Percentiles rank a stretch among this genome's conserved stretches.
phyloP scores from a whole-genome alignment of 192 early-diverging fungal genomes.

The Irineochytrium annulatum region DNA sequence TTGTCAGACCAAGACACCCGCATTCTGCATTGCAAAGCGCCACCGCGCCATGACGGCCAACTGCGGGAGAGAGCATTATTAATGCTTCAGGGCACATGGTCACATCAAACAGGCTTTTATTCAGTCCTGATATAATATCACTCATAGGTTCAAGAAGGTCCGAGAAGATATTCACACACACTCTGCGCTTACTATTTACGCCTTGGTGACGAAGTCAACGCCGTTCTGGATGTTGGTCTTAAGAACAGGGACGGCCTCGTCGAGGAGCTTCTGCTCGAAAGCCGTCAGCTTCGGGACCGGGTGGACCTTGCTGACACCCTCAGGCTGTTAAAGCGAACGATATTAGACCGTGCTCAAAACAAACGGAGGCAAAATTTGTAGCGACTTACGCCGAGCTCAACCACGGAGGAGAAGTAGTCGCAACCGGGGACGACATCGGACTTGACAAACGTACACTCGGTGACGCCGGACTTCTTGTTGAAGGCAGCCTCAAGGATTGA shows the following conservation, averaged over 20 bases:
- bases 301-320: constrained; percentile 52
- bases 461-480: constrained; percentile 51
- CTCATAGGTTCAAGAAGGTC: no score
- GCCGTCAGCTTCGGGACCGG: constrained; percentile 46
- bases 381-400: constrained; percentile 51
- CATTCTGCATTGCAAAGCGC: no score
- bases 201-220: constrained; percentile 65
- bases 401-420: constrained; percentile 58
- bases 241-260: constrained; percentile 52
- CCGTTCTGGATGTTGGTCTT: constrained; percentile 71
- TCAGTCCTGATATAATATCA: no score
- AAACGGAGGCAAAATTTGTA: constrained; percentile 1
- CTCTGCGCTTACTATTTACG: no score
- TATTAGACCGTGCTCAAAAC: not conserved
- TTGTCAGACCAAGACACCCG: no score
- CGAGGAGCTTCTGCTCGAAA: constrained; percentile 54
- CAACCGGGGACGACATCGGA: constrained; percentile 41
- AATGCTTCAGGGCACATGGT: no score
- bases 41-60: no score
- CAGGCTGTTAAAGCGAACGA: constrained; percentile 21
- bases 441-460: constrained; percentile 57
- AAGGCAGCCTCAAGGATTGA: constrained; percentile 50
- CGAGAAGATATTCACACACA: no score
- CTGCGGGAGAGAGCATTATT: no score
- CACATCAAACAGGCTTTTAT: no score